phyloP scores from a whole-genome alignment of 495 filamentous ascomycete species.

The Xanthoparmelia taractica region DNA sequence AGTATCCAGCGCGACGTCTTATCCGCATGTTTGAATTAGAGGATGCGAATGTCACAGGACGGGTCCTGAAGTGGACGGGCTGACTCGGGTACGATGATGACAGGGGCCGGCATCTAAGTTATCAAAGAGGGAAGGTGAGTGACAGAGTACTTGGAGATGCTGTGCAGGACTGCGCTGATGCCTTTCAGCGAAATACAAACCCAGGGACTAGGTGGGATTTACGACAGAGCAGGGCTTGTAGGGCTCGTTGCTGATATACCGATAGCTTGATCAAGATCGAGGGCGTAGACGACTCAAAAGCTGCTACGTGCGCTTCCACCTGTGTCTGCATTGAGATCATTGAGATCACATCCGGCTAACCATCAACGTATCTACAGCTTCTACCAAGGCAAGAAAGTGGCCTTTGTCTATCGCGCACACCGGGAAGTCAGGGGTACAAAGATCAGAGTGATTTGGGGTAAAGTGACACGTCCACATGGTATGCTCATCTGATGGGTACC shows the following conservation, averaged over 20 bases:
- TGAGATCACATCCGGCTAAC: background rate
- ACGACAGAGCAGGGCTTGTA: background rate
- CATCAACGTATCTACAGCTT: conserved; percentile 43
- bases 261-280: conserved; percentile 85
- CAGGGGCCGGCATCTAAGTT: conserved; percentile 89
- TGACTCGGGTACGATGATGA: conserved; percentile 10
- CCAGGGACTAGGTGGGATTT: conserved; percentile 55
- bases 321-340: background rate
- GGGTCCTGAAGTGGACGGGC: background rate
- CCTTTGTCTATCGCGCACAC: conserved; percentile 92
- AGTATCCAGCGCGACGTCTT: background rate
- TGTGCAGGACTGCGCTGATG: background rate
- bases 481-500: conserved; percentile 30
- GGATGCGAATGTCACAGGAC: background rate
- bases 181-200: conserved; percentile 55
- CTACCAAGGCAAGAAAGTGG: conserved; percentile 92
- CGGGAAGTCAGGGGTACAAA: conserved; percentile 90
- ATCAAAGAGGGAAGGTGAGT: conserved; percentile 67
- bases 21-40: background rate
- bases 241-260: conserved; percentile 29
- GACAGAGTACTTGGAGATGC: background rate
- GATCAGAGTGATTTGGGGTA: conserved; percentile 98
- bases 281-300: conserved; percentile 80
- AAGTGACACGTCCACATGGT: conserved; percentile 92
- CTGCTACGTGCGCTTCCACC: conserved; percentile 53